Base-by-base conservation (phyloP, 2,329 filamentous ascomycete genomes). In the Epicoccum nigrum region DNA sequence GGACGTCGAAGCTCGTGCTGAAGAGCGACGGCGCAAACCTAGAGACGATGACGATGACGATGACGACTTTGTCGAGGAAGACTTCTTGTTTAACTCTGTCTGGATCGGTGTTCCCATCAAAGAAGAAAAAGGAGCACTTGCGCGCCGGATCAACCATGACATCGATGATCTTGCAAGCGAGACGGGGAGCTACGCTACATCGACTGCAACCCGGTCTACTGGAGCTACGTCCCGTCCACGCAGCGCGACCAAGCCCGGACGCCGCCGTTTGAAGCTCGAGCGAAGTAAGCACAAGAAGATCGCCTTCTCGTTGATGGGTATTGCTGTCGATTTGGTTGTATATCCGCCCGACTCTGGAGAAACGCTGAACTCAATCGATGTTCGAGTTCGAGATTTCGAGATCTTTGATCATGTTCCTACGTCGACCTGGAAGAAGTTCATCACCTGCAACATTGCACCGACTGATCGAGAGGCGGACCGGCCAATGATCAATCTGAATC, bases 361-460 rank as follows among this genome's bases (percentile, higher is more conserved):
- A 71, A 94, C 91, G 0, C 84, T 96, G 68, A 96, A 87, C 70
- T 95, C 92, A 16, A 79, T 97, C 30, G 90, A 97, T 71, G 78
- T 97, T 27, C 86, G 91, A 7, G 80, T 99, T 9, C 83, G 85
- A 31, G 88, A 94, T 51, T 79, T 99, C 11, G 92, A 96, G 61
- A 86, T 99, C 13, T 96, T 94, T 56, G 94, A 99, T 71, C 91
- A 97, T 67, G 83, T 99, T 2, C 91, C 92, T 1, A 93, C 91
- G 0, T 99, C 94, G 3, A 97, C 93, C 0, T 99, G 95, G 95
- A 95, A 90, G 73, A 99, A 97, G 71, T 99, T 99, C 75, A 87
- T 91, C 12, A 97, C 93, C 0, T 97, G 96, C 64, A 89, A 96
- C 77, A 86, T 89, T 52, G 91, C 95, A 68, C 87, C 87, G 9